These are phyloP conservation scores for Mantamonas sphyraenae DNA, from an alignment of 78 protist species.

Conservation along the genomic window DNA sequence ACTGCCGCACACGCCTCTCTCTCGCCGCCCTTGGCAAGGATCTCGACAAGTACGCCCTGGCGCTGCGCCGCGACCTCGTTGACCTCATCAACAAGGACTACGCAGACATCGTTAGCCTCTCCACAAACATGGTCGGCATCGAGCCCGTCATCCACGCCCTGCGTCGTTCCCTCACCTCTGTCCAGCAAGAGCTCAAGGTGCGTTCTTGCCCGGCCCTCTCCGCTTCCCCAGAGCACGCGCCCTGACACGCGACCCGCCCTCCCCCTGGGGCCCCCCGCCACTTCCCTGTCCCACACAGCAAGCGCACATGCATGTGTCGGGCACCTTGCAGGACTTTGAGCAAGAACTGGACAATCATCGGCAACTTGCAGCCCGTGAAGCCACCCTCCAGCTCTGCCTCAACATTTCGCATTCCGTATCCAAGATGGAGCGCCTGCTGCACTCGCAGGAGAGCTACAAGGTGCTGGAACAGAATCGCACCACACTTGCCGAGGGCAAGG, in stretches of 20 bases:
- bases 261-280: too few species aligned
- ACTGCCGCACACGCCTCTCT: too few species aligned
- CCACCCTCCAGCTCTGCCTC: background rate
- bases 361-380: too few species aligned
- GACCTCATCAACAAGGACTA: slow-evolving; percentile 46
- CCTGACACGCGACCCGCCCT: too few species aligned
- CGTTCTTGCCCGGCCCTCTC: too few species aligned
- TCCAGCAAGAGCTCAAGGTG: background rate
- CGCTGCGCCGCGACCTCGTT: slow-evolving; percentile 16
- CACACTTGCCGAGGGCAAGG: background rate
- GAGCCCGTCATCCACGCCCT: slow-evolving; percentile 7
- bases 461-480: background rate
- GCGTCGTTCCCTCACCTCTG: background rate
- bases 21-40: too few species aligned
- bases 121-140: slow-evolving; percentile 29
- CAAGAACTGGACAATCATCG: too few species aligned
- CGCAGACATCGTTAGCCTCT: slow-evolving; percentile 28
- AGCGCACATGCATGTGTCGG: too few species aligned
- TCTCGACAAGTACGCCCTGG: background rate
- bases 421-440: background rate
- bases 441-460: background rate
- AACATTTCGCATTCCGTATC: background rate
- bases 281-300: too few species aligned
- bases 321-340: too few species aligned
- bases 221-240: too few species aligned